These are phyloP conservation scores for Arbutus unedo DNA, from an alignment of 148 eudicot genomes.

Conservation along the genomic window DNA sequence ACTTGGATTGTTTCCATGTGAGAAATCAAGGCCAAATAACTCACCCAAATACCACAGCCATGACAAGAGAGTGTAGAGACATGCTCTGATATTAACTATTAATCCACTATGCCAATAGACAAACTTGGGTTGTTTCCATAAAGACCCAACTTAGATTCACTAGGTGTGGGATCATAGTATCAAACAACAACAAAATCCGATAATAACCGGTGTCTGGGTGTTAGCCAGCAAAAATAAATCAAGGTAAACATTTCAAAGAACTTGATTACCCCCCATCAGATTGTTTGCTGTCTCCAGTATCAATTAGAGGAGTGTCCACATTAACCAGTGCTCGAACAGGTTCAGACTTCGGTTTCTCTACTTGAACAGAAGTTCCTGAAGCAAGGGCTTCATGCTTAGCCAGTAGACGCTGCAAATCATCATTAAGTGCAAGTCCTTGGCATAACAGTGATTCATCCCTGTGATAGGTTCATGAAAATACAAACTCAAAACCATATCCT, in stretches of 20 bases:
- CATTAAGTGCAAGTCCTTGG: conserved; percentile 92
- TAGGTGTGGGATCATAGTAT: not conserved
- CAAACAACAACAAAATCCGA: not conserved
- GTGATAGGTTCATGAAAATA: conserved; percentile 17
- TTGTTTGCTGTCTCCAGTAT: conserved; percentile 71
- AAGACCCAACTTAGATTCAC: not conserved
- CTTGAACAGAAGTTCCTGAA: conserved; percentile 41
- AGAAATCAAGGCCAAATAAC: not conserved
- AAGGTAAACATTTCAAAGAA: not conserved
- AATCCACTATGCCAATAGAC: not conserved
- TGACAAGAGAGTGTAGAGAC: not conserved
- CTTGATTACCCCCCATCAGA: conserved; percentile 53
- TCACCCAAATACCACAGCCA: not conserved
- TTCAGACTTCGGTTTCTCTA: conserved; percentile 53
- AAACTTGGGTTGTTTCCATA: not conserved
- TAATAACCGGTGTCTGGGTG: not conserved
- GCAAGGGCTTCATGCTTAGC: conserved; percentile 77
- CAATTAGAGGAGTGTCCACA: conserved; percentile 70
- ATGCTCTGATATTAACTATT: not conserved
- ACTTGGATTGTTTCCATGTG: not conserved
- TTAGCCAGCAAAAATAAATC: not conserved
- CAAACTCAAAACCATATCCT: not conserved
- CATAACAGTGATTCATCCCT: conserved; percentile 91
- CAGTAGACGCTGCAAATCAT: conserved; percentile 83
- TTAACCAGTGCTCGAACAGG: conserved; percentile 46